Conservation (phyloP, 768 basidiomycete genomes). For the Harrya chromipes region DNA sequence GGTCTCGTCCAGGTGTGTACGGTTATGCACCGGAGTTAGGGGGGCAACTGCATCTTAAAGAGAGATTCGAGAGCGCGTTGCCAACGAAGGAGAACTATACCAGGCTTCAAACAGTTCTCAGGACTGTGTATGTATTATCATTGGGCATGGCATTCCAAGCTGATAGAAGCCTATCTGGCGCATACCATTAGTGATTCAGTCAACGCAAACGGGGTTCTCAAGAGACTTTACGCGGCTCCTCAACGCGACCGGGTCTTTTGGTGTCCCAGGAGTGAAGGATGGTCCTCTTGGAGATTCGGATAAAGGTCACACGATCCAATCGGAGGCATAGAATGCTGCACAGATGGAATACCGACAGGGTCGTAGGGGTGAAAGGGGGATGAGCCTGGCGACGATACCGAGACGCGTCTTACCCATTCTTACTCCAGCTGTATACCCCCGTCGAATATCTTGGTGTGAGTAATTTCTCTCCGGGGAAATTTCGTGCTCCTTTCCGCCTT, state of each 20-base stretch:
- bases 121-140: not conserved
- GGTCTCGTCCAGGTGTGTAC: not conserved
- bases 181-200: not conserved
- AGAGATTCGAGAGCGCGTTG: not conserved
- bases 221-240: not conserved
- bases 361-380: too few species aligned
- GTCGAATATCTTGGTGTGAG: too few species aligned
- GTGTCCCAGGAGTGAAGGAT: not conserved
- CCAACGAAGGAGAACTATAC: not conserved
- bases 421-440: too few species aligned
- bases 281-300: not conserved
- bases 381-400: too few species aligned
- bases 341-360: too few species aligned
- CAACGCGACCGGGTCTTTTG: not conserved
- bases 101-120: not conserved
- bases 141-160: not conserved
- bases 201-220: not conserved
- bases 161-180: not conserved
- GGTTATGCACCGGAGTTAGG: not conserved
- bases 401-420: too few species aligned
- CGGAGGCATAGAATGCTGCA: slow-evolving; percentile 1
- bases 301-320: not conserved
- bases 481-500: too few species aligned
- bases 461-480: too few species aligned
- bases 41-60: not conserved